Base-by-base conservation (phyloP, 768 basidiomycete species). In the Dacryopinax primogenitus region DNA sequence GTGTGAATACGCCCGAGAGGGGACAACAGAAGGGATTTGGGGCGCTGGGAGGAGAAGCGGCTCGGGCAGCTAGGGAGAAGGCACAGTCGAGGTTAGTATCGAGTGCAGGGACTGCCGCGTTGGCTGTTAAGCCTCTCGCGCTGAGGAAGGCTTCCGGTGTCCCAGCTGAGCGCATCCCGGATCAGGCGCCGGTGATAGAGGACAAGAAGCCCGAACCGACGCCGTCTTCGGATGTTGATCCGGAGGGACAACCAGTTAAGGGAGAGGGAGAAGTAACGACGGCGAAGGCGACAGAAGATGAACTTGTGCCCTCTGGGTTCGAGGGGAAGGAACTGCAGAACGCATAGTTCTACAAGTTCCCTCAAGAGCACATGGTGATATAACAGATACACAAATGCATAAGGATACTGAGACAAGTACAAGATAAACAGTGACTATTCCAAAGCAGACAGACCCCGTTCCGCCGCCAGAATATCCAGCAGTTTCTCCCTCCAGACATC, bases 141-240 rank as follows among this genome's bases (percentile, higher is more conserved):
- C 15, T 58, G 13, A 23, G 51, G 26, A 58, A 58, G 18, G 13
- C 30, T 3, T 58, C 51, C 30, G 51, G 51, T 13, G 18, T 6
- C 15, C 51, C 51, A 3, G 26, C 30, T 15, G 23, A 6, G 30
- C 51, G 26, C 7, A 4, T 30, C 37, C 37, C 37, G n/a, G n/a
- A 39, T 39, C 37, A 39, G 11, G 30, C 23, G 26, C 41, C 41
- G 18, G 41, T 18, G 16, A 23, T 18, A 30, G 51, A 58, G 18
- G 18, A 23, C 11, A 58, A 58, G 51, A 58, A 58, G 51, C 51
- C 51, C 26, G 51, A 58, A 30, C 51, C 51, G 51, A 58, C 51
- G 26, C 51, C 51, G 13, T 58, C 51, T 15, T 58, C 26, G 23
- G 51, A 58, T 30, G 51, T 58, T 11, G 51, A 58, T 18, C 51